Evolutionary conservation across 129 eudicot species (phyloP).

Genomic region (Mikania micrantha): DNA sequence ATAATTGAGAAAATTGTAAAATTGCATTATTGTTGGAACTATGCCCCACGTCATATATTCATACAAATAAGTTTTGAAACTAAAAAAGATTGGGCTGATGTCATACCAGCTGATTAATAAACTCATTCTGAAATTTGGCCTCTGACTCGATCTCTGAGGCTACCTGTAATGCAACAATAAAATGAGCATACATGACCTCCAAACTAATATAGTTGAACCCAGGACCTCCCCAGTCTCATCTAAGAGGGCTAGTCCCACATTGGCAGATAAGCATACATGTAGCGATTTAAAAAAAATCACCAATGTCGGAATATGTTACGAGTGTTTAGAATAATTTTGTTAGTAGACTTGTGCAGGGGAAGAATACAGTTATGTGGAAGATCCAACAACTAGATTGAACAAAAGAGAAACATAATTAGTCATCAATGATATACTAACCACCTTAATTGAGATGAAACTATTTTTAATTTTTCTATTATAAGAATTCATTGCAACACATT

Average conservation of each 20-base stretch:
- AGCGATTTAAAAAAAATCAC: no score
- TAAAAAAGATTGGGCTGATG: not conserved
- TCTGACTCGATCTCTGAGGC: constrained; percentile 89
- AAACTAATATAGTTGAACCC: no score
- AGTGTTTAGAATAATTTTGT: not conserved
- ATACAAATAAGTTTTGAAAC: not conserved
- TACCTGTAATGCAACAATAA: constrained; percentile 45
- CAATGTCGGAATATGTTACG: no score
- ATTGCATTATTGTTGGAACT: not conserved
- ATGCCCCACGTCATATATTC: not conserved
- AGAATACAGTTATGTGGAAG: not conserved
- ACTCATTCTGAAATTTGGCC: constrained; percentile 85
- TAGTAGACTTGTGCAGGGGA: not conserved
- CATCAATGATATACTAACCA: not conserved
- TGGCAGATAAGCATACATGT: no score
- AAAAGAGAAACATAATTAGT: not conserved
- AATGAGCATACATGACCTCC: no score
- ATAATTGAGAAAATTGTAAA: not conserved
- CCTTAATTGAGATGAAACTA: not conserved
- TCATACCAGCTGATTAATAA: constrained; percentile 58
- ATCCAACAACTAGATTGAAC: not conserved
- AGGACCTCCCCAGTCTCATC: no score
- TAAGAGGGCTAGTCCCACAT: no score
- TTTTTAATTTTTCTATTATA: no score
- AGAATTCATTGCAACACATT: not conserved